A percentile compares a stretch with the other conserved stretches of the same genome.
These are phyloP conservation scores for Starmerella khaoyaiensis DNA, from an alignment of 805 yeast species.

Conservation along the genomic window DNA sequence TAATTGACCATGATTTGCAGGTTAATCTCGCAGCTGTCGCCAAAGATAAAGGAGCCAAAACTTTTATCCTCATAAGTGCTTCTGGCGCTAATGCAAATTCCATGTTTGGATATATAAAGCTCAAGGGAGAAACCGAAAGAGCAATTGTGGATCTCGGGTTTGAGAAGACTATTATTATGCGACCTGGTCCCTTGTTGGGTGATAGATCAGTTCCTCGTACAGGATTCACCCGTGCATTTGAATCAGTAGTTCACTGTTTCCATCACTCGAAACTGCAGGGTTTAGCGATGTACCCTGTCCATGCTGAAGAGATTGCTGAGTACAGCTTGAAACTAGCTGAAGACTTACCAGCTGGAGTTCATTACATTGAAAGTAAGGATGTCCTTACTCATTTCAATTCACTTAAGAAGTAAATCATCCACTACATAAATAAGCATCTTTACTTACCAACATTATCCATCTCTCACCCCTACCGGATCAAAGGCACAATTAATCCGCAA, in stretches of 20 bases:
- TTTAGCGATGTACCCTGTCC: constrained; percentile 35
- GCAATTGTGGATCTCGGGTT: constrained; percentile 50
- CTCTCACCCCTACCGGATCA: too few relatives aligned
- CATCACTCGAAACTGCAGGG: constrained; percentile 26
- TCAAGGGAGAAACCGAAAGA: constrained; percentile 63
- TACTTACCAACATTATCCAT: too few relatives aligned
- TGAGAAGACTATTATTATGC: constrained; percentile 56
- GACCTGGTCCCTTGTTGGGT: constrained; percentile 69
- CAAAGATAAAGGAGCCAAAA: constrained; percentile 50
- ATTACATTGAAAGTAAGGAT: constrained; percentile 15
- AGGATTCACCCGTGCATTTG: constrained; percentile 23
- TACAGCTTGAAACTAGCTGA: constrained; percentile 38
- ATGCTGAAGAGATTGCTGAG: constrained; percentile 53
- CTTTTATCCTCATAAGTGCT: constrained; percentile 56
- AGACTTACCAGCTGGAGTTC: constrained; percentile 23
- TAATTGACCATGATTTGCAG: constrained; percentile 66
- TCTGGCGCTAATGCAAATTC: constrained; percentile 50
- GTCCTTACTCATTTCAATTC: constrained; percentile 15
- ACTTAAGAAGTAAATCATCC: too few relatives aligned
- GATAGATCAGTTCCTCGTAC: constrained; percentile 29
- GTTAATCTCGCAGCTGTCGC: constrained; percentile 60
- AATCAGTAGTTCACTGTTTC: constrained; percentile 30
- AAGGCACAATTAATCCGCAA: too few relatives aligned
- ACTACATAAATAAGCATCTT: too few relatives aligned
- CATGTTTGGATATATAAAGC: constrained; percentile 40